phyloP scores from a whole-genome alignment of 179 eudicot genomes.

The Beta macrorhiza region DNA sequence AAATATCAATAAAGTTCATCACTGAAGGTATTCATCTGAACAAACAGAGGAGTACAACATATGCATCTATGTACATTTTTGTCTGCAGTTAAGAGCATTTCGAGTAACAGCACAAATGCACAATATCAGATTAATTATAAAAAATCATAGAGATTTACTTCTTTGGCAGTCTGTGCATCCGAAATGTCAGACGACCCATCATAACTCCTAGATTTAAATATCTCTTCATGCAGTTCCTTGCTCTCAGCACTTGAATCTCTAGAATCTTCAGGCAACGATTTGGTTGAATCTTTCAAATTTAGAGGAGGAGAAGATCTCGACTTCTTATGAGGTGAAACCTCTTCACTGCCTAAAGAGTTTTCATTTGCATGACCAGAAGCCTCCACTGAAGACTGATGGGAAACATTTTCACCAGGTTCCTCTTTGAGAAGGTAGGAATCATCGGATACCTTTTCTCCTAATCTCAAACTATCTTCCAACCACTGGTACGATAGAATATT shows the following conservation, averaged over 20 bases:
- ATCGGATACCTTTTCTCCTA: slow-evolving; percentile 64
- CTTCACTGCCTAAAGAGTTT: slow-evolving; percentile 26
- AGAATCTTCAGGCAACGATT: slow-evolving; percentile 34
- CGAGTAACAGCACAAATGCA: not conserved
- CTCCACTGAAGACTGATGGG: slow-evolving; percentile 23
- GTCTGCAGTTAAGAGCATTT: not conserved
- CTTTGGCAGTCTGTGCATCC: slow-evolving; percentile 31
- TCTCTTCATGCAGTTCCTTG: slow-evolving; percentile 27
- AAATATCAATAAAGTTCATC: not conserved
- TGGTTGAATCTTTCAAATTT: slow-evolving; percentile 30
- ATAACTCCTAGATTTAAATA: slow-evolving; percentile 27
- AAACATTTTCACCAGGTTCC: slow-evolving; percentile 31
- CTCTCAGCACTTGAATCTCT: slow-evolving; percentile 32
- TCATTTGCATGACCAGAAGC: slow-evolving; percentile 25
- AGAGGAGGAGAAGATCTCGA: slow-evolving; percentile 38
- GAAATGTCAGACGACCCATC: slow-evolving; percentile 25
- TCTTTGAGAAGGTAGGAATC: slow-evolving; percentile 48
- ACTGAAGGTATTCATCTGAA: not conserved
- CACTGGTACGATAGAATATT: slow-evolving; percentile 63
- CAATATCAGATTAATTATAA: not conserved
- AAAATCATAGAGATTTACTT: slow-evolving; percentile 33
- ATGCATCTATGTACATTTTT: not conserved
- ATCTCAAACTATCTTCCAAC: slow-evolving; percentile 79
- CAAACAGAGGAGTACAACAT: not conserved
- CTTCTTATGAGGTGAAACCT: slow-evolving; percentile 35